Evolutionary conservation across 108 stramenopile species (phyloP), one percentile per base, ranked within the genome.

Genomic region (Licmophora abbreviata): DNA sequence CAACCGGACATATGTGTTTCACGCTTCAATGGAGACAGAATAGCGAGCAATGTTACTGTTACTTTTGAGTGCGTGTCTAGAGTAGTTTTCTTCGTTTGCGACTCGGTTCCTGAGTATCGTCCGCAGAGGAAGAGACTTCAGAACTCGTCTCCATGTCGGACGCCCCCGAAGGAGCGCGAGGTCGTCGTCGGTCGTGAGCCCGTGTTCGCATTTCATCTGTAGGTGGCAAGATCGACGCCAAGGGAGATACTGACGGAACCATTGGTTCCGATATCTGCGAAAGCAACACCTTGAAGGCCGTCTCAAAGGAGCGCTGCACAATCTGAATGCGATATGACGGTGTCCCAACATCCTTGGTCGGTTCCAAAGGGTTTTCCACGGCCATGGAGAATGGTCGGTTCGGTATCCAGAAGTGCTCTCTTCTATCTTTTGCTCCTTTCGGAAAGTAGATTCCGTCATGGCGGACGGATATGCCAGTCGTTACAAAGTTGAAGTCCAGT

Each of bases 361-460:
- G 38, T 25, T 95, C 92, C 21, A 93, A 64, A n/a, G 95, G 95
- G 57, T 95, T 95, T 52, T 95, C 95, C 54, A 95, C 43, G 0
- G 83, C 85, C 35, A 93, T 57, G 3, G 60, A 51, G 53, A 78
- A 73, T 7, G 79, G 79, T 25, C 84, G 73, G 1, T 26, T 31
- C 0, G 75, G 64, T 44, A 74, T 65, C 63, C 68, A 88, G 58
- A 82, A 88, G 11, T 57, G 34, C n/a, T 76, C 54, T 37, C 62
- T 69, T 18, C 64, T 60, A 22, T 73, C 69, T 33, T 44, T 34
- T 7, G 61, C 56, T 22, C 81, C 88, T 75, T 94, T 94, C 26
- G 84, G 81, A 69, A 94, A 94, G 60, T 79, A 95, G 28, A 57
- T 68, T 4, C 95, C 95, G 69, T 87, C 92, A 58, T 78, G 50